phyloP scores from a whole-genome alignment of 768 basidiomycete species.

The Chalciporus piperatus region DNA sequence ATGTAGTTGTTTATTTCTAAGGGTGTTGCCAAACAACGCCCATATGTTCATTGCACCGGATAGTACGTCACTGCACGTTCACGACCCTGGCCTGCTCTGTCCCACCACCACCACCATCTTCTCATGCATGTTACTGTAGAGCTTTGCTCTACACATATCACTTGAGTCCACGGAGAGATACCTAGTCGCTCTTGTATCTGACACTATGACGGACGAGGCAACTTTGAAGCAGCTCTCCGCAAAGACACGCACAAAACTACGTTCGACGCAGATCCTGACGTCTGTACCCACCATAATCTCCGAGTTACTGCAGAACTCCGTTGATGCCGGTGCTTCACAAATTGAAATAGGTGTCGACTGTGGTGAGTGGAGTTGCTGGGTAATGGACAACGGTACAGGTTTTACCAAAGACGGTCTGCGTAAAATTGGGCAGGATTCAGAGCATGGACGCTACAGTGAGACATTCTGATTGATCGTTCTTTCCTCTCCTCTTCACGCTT shows the following conservation, averaged over 20 bases:
- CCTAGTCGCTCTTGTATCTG: background rate
- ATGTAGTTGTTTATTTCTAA: slow-evolving; percentile 27
- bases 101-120: background rate
- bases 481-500: background rate
- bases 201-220: slow-evolving; percentile 20
- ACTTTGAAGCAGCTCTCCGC: slow-evolving; percentile 45
- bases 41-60: background rate
- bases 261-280: slow-evolving; percentile 83
- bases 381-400: slow-evolving; percentile 82
- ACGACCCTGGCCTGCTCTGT: background rate
- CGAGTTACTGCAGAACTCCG: slow-evolving; percentile 86
- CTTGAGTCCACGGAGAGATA: background rate
- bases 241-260: slow-evolving; percentile 66
- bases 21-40: slow-evolving; percentile 22
- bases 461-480: slow-evolving; percentile 4
- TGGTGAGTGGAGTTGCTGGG: slow-evolving; percentile 79
- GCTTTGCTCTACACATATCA: background rate
- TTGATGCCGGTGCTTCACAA: slow-evolving; percentile 73
- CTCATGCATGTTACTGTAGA: background rate
- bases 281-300: slow-evolving; percentile 76
- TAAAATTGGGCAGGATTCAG: slow-evolving; percentile 48
- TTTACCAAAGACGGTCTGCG: slow-evolving; percentile 60
- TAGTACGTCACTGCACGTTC: background rate
- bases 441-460: slow-evolving; percentile 68
- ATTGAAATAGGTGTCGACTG: slow-evolving; percentile 75